Conservation (phyloP, 768 basidiomycete species). For the Sporobolomyces phaffii region DNA sequence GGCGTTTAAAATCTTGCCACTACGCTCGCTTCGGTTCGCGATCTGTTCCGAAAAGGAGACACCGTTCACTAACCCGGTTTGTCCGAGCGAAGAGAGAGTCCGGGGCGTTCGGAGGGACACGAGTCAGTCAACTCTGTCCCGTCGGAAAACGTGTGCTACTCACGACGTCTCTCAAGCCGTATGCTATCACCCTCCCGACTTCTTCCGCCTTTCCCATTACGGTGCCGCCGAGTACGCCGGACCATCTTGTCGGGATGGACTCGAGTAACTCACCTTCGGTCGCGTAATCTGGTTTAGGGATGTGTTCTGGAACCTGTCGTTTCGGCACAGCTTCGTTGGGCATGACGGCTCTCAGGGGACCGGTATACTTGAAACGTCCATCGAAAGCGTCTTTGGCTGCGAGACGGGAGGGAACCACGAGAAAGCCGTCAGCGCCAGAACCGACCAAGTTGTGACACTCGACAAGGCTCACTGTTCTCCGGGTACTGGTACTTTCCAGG, state of each 20-base stretch:
- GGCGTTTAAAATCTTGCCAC: conserved; percentile 55
- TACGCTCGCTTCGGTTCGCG: conserved; percentile 49
- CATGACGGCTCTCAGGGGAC: conserved; percentile 44
- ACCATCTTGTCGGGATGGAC: conserved; percentile 28
- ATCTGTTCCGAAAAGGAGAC: conserved; percentile 33
- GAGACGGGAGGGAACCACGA: neutral
- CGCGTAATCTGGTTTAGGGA: conserved; percentile 83
- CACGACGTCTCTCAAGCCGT: conserved; percentile 12
- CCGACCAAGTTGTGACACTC: too few species aligned
- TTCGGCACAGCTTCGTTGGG: conserved; percentile 66
- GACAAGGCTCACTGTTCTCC: conserved; percentile 9
- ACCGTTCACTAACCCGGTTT: conserved; percentile 39
- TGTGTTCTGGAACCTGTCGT: conserved; percentile 67
- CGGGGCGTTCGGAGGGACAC: too few species aligned
- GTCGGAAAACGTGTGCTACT: neutral
- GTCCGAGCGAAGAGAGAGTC: too few species aligned
- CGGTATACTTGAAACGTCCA: conserved; percentile 42
- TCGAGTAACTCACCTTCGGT: conserved; percentile 54
- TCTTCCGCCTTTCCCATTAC: conserved; percentile 20
- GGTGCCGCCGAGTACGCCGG: conserved; percentile 3
- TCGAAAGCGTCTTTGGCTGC: conserved; percentile 31
- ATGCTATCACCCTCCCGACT: conserved; percentile 5
- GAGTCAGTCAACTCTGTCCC: neutral
- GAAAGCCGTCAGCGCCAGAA: neutral
- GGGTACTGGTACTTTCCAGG: conserved; percentile 10